A percentile compares a stretch with the other conserved stretches of the same genome.
Conservation (phyloP, 192 early-diverging fungal species). For the Gryganskiella cystojenkinii region DNA sequence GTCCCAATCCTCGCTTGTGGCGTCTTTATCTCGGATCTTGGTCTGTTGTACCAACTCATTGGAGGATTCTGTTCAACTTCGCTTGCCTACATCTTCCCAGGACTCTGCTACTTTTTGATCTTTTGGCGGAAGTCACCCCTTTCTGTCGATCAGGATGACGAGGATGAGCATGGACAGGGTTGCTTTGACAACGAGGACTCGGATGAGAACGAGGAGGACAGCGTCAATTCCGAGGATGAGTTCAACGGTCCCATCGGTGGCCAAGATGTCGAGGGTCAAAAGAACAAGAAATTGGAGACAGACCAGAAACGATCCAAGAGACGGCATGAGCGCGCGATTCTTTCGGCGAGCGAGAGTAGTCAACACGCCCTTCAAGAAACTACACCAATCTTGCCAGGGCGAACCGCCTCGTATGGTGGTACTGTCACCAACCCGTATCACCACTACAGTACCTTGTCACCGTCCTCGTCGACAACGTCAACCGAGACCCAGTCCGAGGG, state of each 20-base stretch:
- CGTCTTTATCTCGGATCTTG: slow-evolving; percentile 48
- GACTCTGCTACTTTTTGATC: slow-evolving; percentile 52
- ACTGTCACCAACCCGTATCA: not conserved
- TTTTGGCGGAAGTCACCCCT: slow-evolving; percentile 33
- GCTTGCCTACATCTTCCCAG: slow-evolving; percentile 62
- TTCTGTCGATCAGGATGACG: not conserved
- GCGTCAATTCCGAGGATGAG: slow-evolving; percentile 10
- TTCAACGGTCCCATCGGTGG: not conserved
- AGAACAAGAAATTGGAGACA: slow-evolving; percentile 4
- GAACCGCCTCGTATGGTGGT: not conserved
- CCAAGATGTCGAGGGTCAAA: not conserved
- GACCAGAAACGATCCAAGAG: no score
- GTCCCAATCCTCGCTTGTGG: slow-evolving; percentile 50
- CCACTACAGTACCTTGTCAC: not conserved
- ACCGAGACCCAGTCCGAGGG: no score
- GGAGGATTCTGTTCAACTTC: slow-evolving; percentile 61
- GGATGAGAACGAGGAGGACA: not conserved
- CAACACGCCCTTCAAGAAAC: not conserved
- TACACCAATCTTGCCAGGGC: not conserved
- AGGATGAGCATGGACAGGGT: slow-evolving; percentile 17
- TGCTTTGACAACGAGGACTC: slow-evolving; percentile 8
- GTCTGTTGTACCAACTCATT: slow-evolving; percentile 60
- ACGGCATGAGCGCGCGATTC: no score
- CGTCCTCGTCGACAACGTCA: slow-evolving; percentile 4
- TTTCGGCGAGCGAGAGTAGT: no score